Base-by-base conservation (phyloP, 768 basidiomycete genomes). In the Tylopilus sp. region DNA sequence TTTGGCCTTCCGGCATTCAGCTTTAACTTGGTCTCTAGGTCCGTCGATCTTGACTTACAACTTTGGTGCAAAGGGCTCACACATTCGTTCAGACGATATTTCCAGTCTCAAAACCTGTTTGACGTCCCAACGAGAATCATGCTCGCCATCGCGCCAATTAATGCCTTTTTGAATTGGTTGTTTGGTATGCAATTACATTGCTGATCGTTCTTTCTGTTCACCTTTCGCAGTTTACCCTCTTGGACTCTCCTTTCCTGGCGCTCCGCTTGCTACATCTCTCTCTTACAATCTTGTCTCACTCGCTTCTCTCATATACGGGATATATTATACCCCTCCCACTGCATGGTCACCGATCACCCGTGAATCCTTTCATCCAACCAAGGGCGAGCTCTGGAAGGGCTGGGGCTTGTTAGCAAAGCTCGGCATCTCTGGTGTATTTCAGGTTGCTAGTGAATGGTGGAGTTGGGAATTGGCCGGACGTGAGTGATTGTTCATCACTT, bases 391-490 rank as follows among this genome's bases (percentile, higher is more conserved):
- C 60, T 88, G 93, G 66, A 81, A 78, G 3, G 78, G 75, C 49
- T 76, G 93, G 18, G 81, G 85, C 1, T 69, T 88, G 8, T 67
- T 98, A 38, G 74, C 86, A 6, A 81, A 79, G 40, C 76, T 98
- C 0, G 91, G 95, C 0, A 60, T 95, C 4, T 88, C 89, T 10
- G 94, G 95, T 9, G 82, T 91, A 18, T 49, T 83, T 1, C 91
- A 93, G 67, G 86, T 82, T 4, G 91, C 90, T 1, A 84, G 82
- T 4, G 95, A 97, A 69, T 98, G 95, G 95, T 98, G 95, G 93
- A 86, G 88, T 35, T 95, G 95, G 95, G 94, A 97, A 69, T 77
- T 92, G 7, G 70, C 88, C 26, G 85, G 84, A 20, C 72, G 67
- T 69, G 50, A 58, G 67, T 58, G 7, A 15, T 20, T 36, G n/a